Percentiles rank a stretch among this genome's conserved stretches.
These are phyloP conservation scores for Angomonas ambiguus DNA, from an alignment of 208 protist genomes.

Conservation along the genomic window DNA sequence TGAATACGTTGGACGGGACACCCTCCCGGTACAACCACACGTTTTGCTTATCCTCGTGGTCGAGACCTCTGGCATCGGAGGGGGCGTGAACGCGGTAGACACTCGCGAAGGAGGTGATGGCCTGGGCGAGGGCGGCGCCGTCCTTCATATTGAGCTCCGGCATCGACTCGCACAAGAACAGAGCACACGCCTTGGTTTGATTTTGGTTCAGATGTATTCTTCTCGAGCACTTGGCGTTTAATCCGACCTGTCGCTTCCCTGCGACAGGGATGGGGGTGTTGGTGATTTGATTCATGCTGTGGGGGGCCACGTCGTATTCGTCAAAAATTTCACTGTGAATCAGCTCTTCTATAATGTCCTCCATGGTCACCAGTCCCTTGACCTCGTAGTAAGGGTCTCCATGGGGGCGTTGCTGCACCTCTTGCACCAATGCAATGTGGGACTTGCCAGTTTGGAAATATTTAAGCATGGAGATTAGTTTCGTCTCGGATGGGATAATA, in stretches of 20 bases:
- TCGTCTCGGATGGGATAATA: conserved; percentile 84
- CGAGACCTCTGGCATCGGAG: conserved; percentile 66
- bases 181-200: conserved; percentile 71
- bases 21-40: conserved; percentile 88
- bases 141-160: conserved; percentile 67
- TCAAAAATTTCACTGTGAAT: conserved; percentile 97
- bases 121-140: conserved; percentile 36
- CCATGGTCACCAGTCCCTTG: conserved; percentile 95
- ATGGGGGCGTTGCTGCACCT: conserved; percentile 82
- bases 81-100: conserved; percentile 76
- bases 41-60: conserved; percentile 77
- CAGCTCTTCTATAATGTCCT: conserved; percentile 97
- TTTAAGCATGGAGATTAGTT: conserved; percentile 93
- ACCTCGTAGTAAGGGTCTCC: conserved; percentile 94
- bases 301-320: conserved; percentile 90
- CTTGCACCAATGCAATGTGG: conserved; percentile 93
- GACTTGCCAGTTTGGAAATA: conserved; percentile 92
- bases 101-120: conserved; percentile 48
- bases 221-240: conserved; percentile 71
- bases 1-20: conserved; percentile 76
- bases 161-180: conserved; percentile 82
- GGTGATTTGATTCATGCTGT: neutral
- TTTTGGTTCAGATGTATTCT: conserved; percentile 77
- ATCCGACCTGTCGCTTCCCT: conserved; percentile 52
- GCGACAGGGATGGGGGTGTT: conserved; percentile 5